Base-by-base conservation (phyloP, 139 green algal species). In the Chlorella sp. region DNA sequence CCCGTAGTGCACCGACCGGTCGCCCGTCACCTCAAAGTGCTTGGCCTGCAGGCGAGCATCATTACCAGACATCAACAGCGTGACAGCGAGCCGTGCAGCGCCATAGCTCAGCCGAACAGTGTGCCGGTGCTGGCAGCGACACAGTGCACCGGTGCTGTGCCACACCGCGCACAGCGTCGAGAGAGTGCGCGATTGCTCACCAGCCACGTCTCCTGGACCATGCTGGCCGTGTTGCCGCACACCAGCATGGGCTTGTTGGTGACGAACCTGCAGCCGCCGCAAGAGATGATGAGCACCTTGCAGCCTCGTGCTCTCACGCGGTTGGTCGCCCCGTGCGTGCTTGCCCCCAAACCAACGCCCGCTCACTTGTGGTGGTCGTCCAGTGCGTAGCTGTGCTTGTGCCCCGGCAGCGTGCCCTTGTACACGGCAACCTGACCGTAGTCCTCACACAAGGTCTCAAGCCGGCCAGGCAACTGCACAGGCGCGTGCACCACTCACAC, bases 171-270 rank as follows among this genome's bases (percentile, higher is more conserved):
- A 17, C 49, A 26, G 17, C 14, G 10, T 30, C 10, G 20, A 14
- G 20, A 31, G 22, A 35, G 4, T n/a, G n/a, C n/a, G n/a, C n/a
- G n/a, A n/a, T n/a, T n/a, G 49, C 67, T 33, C 6, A 72, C 70
- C 35, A 97, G 82, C 92, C 92, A 96, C 24, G 80, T 90, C 67
- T 93, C 85, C 0, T 86, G 85, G 26, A 98, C 73, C 89, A 97
- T 97, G 27, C 92, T 87, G 1, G 91, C 94, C 33, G 92, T 96
- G 82, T 95, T 96, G 63, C 88, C 93, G 80, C 92, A 94, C 49
- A 98, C 94, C 31, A 89, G 83, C 64, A 92, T 90, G 33, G 91
- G 89, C 70, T 93, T 93, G 67, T 85, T 83, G 20, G 81, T 90
- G 64, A 89, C 74, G 64, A 97, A 94, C 36, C 77, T 83, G 73